Percentiles rank a stretch among this genome's conserved stretches.
Conservation (phyloP, 192 early-diverging fungal species). For the Coemansia asiatica region DNA sequence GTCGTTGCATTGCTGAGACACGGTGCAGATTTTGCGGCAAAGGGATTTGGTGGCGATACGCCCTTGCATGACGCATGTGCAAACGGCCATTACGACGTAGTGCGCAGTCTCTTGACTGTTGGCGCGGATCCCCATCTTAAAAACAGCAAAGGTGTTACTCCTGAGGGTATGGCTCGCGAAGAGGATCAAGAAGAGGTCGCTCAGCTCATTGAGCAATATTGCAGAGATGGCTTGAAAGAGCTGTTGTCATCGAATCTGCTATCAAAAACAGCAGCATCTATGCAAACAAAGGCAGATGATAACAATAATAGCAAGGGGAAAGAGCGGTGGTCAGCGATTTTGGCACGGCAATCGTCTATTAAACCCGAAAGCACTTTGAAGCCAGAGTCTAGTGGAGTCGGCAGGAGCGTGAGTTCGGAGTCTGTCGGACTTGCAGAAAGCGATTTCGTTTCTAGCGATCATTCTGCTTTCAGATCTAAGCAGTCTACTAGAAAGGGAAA, state of each 20-base stretch:
- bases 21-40: slow-evolving; percentile 61
- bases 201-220: slow-evolving; percentile 24
- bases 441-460: not conserved
- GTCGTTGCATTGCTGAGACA: slow-evolving; percentile 50
- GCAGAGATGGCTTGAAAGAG: slow-evolving; percentile 1
- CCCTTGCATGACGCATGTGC: slow-evolving; percentile 69
- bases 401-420: not conserved
- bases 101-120: slow-evolving; percentile 27
- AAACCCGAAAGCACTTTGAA: not conserved
- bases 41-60: slow-evolving; percentile 62
- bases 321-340: not conserved
- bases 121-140: slow-evolving; percentile 38
- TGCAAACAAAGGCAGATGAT: not conserved
- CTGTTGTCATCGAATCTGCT: not conserved
- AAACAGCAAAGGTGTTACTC: slow-evolving; percentile 52
- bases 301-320: not conserved
- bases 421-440: not conserved
- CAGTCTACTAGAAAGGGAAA: not conserved
- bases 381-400: not conserved
- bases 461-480: not conserved
- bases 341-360: not conserved
- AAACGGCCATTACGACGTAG: slow-evolving; percentile 53
- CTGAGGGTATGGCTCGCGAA: slow-evolving; percentile 58
- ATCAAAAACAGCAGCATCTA: not conserved
- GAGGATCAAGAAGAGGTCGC: slow-evolving; percentile 47